Evolutionary conservation across 2,329 filamentous ascomycete genomes (phyloP), one percentile per base, ranked within the genome.

Genomic region (Epichloe scottii): DNA sequence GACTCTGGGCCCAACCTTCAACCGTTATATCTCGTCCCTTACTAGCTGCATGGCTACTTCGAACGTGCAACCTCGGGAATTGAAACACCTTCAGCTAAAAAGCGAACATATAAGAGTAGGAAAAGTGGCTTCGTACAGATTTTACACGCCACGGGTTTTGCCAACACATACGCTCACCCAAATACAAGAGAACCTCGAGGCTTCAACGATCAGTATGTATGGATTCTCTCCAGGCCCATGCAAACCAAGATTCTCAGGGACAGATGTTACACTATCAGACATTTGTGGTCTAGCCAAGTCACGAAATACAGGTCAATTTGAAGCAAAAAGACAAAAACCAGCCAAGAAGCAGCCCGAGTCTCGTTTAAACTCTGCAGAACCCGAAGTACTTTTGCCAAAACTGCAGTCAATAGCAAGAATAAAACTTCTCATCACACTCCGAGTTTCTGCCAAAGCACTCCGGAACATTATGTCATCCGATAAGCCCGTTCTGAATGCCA

Each of bases 101-200:
- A 68, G 62, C 38, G 66, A 69, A 53, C 67, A 68, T 38, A 59
- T 61, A 6, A 62, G 67, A 50, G 54, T 56, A 14, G 67, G 67
- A 11, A 70, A 68, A 52, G 59, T 68, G 23, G 66, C 66, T 23
- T 68, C 66, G 1, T 67, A 65, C 55, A 56, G 60, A 26, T 68
- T 66, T 39, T 67, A 58, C 45, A 53, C 54, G 14, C 38, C 56
- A 14, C 45, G 33, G n/a, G 4, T 23, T 12, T 35, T 23, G 15
- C 15, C 15, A 5, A 21, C 46, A 3, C 33, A 21, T 15, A 30
- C 33, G 19, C 37, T 34, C 14, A 5, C 15, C 23, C 15, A 35
- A 38, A 30, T 12, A 3, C 3, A 48, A 7, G 38, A 51, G 53
- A 30, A 30, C 21, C 46, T 2, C 37, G n/a, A 40, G 40, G 34